Conservation (phyloP, 352 stramenopile species). For the Globisporangium spiculum region DNA sequence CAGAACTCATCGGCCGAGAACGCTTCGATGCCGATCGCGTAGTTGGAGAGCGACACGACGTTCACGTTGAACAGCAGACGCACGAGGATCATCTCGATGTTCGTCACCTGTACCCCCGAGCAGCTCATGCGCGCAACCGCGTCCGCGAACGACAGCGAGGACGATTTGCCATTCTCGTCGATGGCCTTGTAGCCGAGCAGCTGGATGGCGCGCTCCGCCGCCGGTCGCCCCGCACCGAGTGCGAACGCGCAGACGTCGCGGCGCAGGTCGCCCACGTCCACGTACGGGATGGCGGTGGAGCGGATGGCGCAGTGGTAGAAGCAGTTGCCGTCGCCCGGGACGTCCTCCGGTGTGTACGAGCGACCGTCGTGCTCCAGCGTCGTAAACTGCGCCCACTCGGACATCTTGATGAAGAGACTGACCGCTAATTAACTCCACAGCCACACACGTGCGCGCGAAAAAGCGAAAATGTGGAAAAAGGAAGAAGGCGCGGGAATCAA, state of each 20-base stretch:
- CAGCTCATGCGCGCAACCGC: not conserved
- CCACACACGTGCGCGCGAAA: not conserved
- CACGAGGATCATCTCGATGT: not conserved
- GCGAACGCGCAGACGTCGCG: not conserved
- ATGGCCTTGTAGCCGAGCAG: not conserved
- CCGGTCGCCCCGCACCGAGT: not conserved
- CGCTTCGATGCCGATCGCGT: not conserved
- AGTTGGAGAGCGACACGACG: not conserved
- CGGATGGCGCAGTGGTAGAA: not conserved
- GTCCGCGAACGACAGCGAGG: not conserved
- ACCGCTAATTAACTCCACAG: not conserved
- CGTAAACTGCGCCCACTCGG: not conserved
- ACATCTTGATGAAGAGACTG: not conserved
- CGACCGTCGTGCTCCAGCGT: not conserved
- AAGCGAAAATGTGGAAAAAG: not conserved
- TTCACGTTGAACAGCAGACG: not conserved
- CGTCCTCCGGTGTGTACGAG: not conserved
- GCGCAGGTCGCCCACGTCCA: not conserved
- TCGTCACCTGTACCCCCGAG: not conserved
- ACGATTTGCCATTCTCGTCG: not conserved
- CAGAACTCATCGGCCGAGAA: not conserved
- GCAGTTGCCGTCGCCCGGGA: not conserved
- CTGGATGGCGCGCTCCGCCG: not conserved
- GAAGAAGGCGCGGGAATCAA: too few species aligned
- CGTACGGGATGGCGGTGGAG: not conserved